phyloP scores from a whole-genome alignment of 768 basidiomycete genomes.

The Suillus hirtellus region DNA sequence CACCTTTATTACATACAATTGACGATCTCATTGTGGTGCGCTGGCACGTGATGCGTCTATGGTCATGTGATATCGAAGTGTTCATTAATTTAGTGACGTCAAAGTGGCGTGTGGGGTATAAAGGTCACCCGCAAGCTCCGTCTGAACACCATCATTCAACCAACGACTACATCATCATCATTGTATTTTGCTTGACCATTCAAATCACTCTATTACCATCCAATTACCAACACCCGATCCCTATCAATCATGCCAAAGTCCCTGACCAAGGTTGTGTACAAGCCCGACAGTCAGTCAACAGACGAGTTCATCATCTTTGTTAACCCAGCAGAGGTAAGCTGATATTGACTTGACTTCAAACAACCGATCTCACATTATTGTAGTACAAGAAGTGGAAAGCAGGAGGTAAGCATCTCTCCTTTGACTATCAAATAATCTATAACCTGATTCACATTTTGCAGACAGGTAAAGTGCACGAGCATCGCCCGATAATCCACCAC shows the following conservation, averaged over 20 bases:
- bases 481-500: conserved; percentile 8
- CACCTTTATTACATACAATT: conserved; percentile 10
- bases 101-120: conserved; percentile 13
- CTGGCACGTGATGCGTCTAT: conserved; percentile 8
- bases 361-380: conserved; percentile 14
- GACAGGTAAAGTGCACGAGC: conserved; percentile 58
- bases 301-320: conserved; percentile 76
- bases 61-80: conserved; percentile 31
- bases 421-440: conserved; percentile 13
- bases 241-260: conserved; percentile 41
- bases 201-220: conserved; percentile 18
- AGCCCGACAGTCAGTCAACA: conserved; percentile 68
- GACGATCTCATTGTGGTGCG: not conserved
- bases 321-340: conserved; percentile 59
- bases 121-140: not conserved
- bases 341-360: conserved; percentile 8
- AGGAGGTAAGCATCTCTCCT: conserved; percentile 55
- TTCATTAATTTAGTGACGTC: conserved; percentile 9
- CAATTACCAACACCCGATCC: conserved; percentile 14
- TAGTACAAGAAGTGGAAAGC: conserved; percentile 80
- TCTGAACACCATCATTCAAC: not conserved
- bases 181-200: conserved; percentile 8
- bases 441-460: conserved; percentile 29
- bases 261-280: conserved; percentile 75
- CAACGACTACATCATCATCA: conserved; percentile 5